Evolutionary conservation across 2,329 filamentous ascomycete species (phyloP).

Genomic region (Fusarium sp.): DNA sequence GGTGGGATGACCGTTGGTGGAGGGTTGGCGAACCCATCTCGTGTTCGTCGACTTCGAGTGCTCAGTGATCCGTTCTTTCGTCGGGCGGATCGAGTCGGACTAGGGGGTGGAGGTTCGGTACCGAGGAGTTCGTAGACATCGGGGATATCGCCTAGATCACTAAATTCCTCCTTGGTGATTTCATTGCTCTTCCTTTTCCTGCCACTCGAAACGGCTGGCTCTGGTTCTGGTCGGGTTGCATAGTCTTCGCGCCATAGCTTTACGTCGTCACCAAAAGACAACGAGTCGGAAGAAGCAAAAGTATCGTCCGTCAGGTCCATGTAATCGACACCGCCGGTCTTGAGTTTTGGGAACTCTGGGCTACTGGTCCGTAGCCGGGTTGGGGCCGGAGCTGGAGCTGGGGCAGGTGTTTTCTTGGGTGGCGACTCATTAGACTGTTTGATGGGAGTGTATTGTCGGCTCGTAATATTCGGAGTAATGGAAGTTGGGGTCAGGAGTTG

Average conservation of each 20-base stretch:
- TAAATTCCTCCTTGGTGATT: conserved; percentile 53
- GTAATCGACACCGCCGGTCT: conserved; percentile 51
- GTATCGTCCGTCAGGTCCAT: conserved; percentile 57
- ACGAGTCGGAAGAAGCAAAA: conserved; percentile 50
- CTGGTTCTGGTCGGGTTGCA: conserved; percentile 53
- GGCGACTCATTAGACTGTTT: conserved; percentile 36
- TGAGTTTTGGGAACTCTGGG: conserved; percentile 52
- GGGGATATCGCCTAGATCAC: conserved; percentile 61
- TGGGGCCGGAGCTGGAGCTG: conserved; percentile 17
- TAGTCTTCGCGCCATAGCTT: conserved; percentile 58
- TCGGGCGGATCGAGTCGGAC: conserved; percentile 47
- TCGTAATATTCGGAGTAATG: conserved; percentile 33
- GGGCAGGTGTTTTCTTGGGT: conserved; percentile 41
- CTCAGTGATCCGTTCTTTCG: conserved; percentile 37
- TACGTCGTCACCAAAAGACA: conserved; percentile 52
- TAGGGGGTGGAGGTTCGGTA: conserved; percentile 53
- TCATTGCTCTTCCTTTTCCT: conserved; percentile 66
- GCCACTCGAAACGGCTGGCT: conserved; percentile 52
- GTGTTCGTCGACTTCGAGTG: conserved; percentile 31
- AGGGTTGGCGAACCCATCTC: conserved; percentile 20
- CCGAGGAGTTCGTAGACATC: conserved; percentile 64
- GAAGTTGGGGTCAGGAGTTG: conserved; percentile 56
- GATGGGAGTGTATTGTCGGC: conserved; percentile 33
- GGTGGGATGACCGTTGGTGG: conserved; percentile 4
- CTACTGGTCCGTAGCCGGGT: conserved; percentile 30